Evolutionary conservation across 2,329 filamentous ascomycete species (phyloP), one percentile per base, ranked within the genome.

Genomic region (Colletotrichum falcatum): DNA sequence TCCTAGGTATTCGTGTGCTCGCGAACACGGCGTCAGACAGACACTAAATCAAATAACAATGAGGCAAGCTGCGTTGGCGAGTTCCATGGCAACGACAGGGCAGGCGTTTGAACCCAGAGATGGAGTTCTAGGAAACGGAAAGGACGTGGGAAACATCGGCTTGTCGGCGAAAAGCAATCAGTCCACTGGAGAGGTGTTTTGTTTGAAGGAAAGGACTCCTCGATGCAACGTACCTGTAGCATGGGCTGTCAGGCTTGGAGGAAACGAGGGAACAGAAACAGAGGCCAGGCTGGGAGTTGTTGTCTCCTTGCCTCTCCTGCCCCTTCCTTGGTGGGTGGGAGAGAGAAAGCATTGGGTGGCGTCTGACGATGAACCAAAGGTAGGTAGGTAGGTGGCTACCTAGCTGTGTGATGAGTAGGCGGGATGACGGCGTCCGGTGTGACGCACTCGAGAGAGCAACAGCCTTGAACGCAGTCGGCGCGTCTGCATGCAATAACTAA

Each of bases 1-100:
- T 42, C 5, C 6, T 7, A 33, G 30, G 30, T 33, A 33, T 3
- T 33, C n/a, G 30, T 33, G 7, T 23, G 20, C 30, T 37, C 3
- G 33, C 30, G 33, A 16, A n/a, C 37, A 37, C 20, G n/a, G 5
- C 54, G 49, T 69, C 23, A 26, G 65, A 53, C 65, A 44, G 23
- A 46, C 60, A 44, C 30, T 53, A 60, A 26, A 42, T 48, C 65
- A 56, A 65, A 70, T 66, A 65, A 65, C 55, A n/a, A n/a, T n/a
- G n/a, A n/a, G n/a, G n/a, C 51, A 46, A 55, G 69, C 39, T 56
- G 54, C 53, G 48, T 44, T 71, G 60, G 48, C 60, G 65, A 71
- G 61, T 28, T 65, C n/a, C n/a, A n/a, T n/a, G 69, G 48, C 54
- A 55, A 65, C n/a, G n/a, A 42, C 48, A 18, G 39, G 42, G 28